Evolutionary conservation across 371 early-diverging fungal species (phyloP).

Genomic region (Dichotomocladium elegans): DNA sequence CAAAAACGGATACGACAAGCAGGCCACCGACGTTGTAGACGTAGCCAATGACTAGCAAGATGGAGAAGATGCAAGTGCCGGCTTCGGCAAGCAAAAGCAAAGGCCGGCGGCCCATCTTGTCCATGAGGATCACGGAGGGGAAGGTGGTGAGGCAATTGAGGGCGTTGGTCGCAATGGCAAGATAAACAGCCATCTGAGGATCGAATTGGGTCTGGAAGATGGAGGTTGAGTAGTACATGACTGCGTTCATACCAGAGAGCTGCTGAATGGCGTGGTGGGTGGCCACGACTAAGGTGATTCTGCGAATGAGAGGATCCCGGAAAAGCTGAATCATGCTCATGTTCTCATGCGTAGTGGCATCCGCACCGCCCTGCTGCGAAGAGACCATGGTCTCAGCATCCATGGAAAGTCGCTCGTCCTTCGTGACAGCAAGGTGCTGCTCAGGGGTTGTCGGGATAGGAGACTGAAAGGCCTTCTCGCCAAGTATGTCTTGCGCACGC

Average conservation of each 20-base stretch:
- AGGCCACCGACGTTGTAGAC: slow-evolving; percentile 13
- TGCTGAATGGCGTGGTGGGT: slow-evolving; percentile 67
- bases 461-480: background rate
- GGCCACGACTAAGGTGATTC: slow-evolving; percentile 41
- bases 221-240: slow-evolving; percentile 68
- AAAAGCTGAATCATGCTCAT: slow-evolving; percentile 28
- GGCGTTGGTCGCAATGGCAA: slow-evolving; percentile 53
- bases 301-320: slow-evolving; percentile 29
- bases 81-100: slow-evolving; percentile 58
- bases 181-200: slow-evolving; percentile 33
- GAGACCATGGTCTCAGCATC: background rate
- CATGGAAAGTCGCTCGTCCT: background rate
- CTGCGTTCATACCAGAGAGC: slow-evolving; percentile 80
- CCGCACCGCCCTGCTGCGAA: slow-evolving; percentile 9
- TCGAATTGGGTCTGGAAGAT: slow-evolving; percentile 54
- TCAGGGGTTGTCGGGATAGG: background rate
- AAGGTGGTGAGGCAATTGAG: slow-evolving; percentile 52
- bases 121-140: slow-evolving; percentile 55
- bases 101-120: slow-evolving; percentile 68
- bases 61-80: slow-evolving; percentile 48
- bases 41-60: slow-evolving; percentile 47
- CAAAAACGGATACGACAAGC: slow-evolving; percentile 27
- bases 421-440: background rate
- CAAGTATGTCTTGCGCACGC: background rate
- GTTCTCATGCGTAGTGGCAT: slow-evolving; percentile 16